phyloP scores from a whole-genome alignment of 306 rosid species.

The Castanea crenata region DNA sequence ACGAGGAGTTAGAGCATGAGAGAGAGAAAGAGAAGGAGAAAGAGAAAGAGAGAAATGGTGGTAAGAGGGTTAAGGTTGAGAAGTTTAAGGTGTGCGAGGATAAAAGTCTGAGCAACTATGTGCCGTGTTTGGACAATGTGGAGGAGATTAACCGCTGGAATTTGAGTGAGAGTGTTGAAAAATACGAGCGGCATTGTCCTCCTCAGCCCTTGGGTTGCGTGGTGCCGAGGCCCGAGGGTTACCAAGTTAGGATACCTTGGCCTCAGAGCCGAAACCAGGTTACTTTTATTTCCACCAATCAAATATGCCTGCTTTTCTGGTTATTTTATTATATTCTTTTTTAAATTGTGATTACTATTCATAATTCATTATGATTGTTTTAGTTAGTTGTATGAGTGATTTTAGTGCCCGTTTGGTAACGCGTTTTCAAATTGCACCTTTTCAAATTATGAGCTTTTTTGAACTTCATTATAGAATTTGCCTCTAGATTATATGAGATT shows the following conservation, averaged over 20 bases:
- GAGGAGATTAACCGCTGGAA: conserved; percentile 37
- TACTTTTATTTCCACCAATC: conserved; percentile 17
- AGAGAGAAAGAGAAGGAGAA: conserved; percentile 10
- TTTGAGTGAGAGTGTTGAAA: conserved; percentile 52
- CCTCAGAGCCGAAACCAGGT: conserved; percentile 90
- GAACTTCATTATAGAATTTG: too few relatives aligned
- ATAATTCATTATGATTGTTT: background rate
- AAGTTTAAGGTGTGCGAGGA: conserved; percentile 46
- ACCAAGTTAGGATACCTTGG: conserved; percentile 63
- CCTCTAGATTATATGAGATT: too few relatives aligned
- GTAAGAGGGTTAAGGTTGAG: conserved; percentile 31
- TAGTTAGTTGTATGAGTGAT: background rate
- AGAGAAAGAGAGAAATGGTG: conserved; percentile 6
- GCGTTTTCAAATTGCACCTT: too few relatives aligned
- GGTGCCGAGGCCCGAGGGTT: conserved; percentile 63
- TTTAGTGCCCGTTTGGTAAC: background rate
- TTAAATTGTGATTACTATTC: background rate
- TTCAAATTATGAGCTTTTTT: too few relatives aligned
- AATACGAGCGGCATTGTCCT: conserved; percentile 80
- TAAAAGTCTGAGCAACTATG: conserved; percentile 50
- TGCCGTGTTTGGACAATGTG: conserved; percentile 80
- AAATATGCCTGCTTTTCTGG: background rate
- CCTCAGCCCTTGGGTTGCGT: conserved; percentile 63
- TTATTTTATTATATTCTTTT: background rate
- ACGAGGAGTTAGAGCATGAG: conserved; percentile 33